Evolutionary conservation across 495 filamentous ascomycete genomes (phyloP).

Genomic region (Letharia lupina): DNA sequence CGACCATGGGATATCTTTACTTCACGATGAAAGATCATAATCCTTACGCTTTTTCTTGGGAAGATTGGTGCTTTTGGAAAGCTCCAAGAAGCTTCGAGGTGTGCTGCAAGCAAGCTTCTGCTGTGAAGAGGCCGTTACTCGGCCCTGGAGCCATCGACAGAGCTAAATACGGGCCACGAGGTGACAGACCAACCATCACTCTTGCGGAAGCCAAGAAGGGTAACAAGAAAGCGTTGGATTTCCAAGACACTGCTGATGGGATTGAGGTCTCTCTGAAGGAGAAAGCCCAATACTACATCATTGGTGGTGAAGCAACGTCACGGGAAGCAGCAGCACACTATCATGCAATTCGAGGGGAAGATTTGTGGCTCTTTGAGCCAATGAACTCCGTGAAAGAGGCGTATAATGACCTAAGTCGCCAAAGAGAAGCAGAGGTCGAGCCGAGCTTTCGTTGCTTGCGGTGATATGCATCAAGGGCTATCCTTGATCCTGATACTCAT

Average conservation of each 20-base stretch:
- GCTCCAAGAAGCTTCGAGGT: background rate
- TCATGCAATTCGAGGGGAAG: background rate
- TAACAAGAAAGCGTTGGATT: background rate
- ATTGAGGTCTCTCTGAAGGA: background rate
- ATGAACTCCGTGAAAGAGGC: background rate
- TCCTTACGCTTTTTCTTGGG: background rate
- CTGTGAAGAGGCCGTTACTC: background rate
- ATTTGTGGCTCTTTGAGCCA: background rate
- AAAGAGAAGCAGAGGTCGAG: background rate
- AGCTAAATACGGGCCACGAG: background rate
- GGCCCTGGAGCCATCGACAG: background rate
- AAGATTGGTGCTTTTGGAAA: background rate
- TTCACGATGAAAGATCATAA: background rate
- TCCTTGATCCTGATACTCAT: background rate
- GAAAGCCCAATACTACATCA: background rate
- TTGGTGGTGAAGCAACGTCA: background rate
- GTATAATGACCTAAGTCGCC: background rate
- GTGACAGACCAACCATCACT: background rate
- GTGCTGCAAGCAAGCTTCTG: background rate
- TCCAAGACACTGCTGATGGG: background rate
- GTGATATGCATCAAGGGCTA: background rate
- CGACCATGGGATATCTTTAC: slow-evolving; percentile 2
- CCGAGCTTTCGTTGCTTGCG: background rate
- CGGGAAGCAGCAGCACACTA: background rate
- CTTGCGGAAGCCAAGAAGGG: background rate